Conservation (phyloP, 2,329 filamentous ascomycete genomes). For the Xylaria sp. region DNA sequence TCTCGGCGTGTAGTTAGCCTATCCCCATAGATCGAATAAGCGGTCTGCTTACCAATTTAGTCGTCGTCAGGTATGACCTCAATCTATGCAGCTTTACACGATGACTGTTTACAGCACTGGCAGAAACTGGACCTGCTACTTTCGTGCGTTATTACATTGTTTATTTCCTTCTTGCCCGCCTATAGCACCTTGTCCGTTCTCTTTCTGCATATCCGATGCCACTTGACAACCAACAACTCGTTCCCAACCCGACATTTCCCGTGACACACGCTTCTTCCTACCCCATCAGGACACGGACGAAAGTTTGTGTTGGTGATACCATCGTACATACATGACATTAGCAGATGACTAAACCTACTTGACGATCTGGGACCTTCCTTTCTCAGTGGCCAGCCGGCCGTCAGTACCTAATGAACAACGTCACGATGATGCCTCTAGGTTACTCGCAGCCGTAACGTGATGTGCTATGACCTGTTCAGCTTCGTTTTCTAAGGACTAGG, state of each 20-base stretch:
- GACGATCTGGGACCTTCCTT: neutral
- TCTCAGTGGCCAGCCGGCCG: neutral
- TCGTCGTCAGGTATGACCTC: slow-evolving; percentile 7
- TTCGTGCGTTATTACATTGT: too few species aligned
- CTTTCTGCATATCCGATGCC: neutral
- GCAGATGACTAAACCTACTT: neutral
- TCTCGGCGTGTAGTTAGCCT: neutral
- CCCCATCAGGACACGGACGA: neutral
- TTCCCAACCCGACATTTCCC: slow-evolving; percentile 5
- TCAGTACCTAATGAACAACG: neutral
- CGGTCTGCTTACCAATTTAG: slow-evolving; percentile 7
- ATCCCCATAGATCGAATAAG: neutral
- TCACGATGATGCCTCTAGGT: slow-evolving; percentile 7
- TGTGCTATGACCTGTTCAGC: neutral
- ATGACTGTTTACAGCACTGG: neutral
- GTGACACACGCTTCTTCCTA: neutral
- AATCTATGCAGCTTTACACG: neutral
- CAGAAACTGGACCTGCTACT: neutral
- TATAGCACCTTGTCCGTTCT: neutral
- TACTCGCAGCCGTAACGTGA: neutral
- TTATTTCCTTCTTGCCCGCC: neutral
- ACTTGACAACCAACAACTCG: neutral
- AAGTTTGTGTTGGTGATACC: slow-evolving; percentile 3
- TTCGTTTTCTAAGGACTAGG: neutral
- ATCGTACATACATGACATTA: slow-evolving; percentile 16